Evolutionary conservation across 139 green algal species (phyloP).

Genomic region (Coelastrella sp.): DNA sequence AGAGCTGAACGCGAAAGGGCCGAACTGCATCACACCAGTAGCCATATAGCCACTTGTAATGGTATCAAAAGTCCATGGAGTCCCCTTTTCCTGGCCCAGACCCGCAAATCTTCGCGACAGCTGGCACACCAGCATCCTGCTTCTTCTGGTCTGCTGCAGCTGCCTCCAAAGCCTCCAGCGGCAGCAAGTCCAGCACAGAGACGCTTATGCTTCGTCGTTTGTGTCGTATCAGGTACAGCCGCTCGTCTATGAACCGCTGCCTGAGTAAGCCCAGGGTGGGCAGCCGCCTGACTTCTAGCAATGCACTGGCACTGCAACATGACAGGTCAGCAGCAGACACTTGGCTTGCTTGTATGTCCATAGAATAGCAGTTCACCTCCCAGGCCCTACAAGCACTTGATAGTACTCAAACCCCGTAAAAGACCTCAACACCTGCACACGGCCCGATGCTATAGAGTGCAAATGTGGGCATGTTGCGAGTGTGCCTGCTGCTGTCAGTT

Average conservation of each 20-base stretch:
- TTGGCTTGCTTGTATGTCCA: too few species aligned
- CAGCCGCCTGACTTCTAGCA: slow-evolving; percentile 76
- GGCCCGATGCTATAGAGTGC: too few species aligned
- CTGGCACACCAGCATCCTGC: neutral
- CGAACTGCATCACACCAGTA: neutral
- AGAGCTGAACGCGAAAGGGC: neutral
- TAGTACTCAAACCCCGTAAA: too few species aligned
- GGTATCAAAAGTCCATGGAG: slow-evolving; percentile 2
- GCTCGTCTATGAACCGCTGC: slow-evolving; percentile 54
- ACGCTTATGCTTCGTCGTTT: slow-evolving; percentile 57
- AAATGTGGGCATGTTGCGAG: too few species aligned
- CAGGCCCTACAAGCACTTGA: too few species aligned
- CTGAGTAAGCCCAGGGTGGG: slow-evolving; percentile 58
- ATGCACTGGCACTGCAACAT: slow-evolving; percentile 65
- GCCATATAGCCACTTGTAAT: neutral
- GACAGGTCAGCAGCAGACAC: neutral
- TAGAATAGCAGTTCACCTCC: too few species aligned
- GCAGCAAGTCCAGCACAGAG: slow-evolving; percentile 27
- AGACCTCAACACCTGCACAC: too few species aligned
- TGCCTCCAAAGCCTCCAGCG: slow-evolving; percentile 7
- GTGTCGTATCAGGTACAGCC: slow-evolving; percentile 75
- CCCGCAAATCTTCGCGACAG: slow-evolving; percentile 20
- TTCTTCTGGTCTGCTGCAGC: neutral
- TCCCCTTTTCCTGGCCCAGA: neutral
- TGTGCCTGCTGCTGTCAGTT: too few species aligned